phyloP scores from a whole-genome alignment of 208 protist genomes.

The Leishmania lainsoni region DNA sequence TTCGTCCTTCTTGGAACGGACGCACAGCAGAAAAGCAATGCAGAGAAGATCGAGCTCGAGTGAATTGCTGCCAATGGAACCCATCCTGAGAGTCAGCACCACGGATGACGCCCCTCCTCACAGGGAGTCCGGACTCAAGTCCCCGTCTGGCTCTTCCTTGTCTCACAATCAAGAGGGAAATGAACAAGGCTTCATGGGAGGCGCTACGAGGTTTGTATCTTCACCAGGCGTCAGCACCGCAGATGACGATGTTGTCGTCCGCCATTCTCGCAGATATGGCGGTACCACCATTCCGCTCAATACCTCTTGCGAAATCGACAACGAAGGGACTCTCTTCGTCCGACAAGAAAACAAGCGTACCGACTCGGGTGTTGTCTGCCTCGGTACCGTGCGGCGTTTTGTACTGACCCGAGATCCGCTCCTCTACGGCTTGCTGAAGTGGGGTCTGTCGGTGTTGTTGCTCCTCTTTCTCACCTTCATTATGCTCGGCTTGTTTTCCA shows the following conservation, averaged over 20 bases:
- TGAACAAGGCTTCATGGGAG: not conserved
- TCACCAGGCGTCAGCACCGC: not conserved
- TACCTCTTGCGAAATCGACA: not conserved
- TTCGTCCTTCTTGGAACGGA: too few relatives aligned
- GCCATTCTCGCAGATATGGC: not conserved
- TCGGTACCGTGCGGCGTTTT: conserved; percentile 10
- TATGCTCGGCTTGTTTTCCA: conserved; percentile 27
- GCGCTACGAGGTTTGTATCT: not conserved
- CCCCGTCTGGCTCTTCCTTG: not conserved
- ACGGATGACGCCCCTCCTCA: not conserved
- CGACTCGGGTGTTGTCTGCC: not conserved
- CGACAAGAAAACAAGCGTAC: not conserved
- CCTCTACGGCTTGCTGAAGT: conserved; percentile 29
- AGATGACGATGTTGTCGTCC: not conserved
- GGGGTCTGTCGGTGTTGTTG: conserved; percentile 18
- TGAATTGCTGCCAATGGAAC: not conserved
- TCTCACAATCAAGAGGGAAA: not conserved
- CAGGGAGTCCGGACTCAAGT: not conserved
- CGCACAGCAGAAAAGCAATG: not conserved
- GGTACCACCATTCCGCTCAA: not conserved
- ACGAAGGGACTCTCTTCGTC: not conserved
- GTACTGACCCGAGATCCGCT: conserved; percentile 28
- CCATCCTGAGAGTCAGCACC: not conserved
- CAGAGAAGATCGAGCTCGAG: not conserved
- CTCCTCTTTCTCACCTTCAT: conserved; percentile 27